These are phyloP conservation scores for Trypanosoma caninum DNA, from an alignment of 208 protist genomes.

Conservation along the genomic window DNA sequence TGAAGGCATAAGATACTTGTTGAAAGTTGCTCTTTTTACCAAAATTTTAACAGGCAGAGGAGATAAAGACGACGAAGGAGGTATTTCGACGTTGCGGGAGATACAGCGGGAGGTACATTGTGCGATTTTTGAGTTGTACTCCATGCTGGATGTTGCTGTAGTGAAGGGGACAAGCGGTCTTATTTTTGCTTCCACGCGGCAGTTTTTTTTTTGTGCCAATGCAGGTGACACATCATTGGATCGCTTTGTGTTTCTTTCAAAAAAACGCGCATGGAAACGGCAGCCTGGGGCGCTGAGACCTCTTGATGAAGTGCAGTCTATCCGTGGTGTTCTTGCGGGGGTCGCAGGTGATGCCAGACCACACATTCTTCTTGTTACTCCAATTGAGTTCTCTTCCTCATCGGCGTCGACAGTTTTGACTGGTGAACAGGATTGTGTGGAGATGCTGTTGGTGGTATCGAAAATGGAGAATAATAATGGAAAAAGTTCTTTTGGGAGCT, in stretches of 20 bases:
- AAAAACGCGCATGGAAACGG: slow-evolving; percentile 11
- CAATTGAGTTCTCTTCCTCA: not conserved
- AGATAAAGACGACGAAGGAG: not conserved
- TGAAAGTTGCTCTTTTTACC: slow-evolving; percentile 23
- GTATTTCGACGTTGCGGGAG: not conserved
- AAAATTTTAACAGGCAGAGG: not conserved
- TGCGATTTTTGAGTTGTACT: slow-evolving; percentile 24
- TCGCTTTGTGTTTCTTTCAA: slow-evolving; percentile 17
- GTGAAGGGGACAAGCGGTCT: slow-evolving; percentile 32
- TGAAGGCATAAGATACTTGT: slow-evolving; percentile 1
- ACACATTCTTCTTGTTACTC: slow-evolving; percentile 8
- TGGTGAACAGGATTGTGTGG: not conserved
- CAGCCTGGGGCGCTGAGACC: slow-evolving; percentile 6
- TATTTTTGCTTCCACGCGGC: slow-evolving; percentile 41
- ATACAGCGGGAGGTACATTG: slow-evolving; percentile 4
- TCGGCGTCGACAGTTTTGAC: not conserved
- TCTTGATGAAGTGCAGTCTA: slow-evolving; percentile 1
- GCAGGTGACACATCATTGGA: slow-evolving; percentile 1
- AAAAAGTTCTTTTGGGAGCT: not conserved
- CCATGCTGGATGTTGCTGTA: slow-evolving; percentile 12
- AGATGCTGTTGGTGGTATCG: slow-evolving; percentile 10
- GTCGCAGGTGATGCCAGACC: not conserved
- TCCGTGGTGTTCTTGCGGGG: not conserved
- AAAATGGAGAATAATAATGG: not conserved
- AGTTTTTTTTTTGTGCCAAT: slow-evolving; percentile 42